A percentile compares a stretch with the other conserved stretches of the same genome.
Evolutionary conservation across 805 yeast species (phyloP).

Genomic region (Candida yuanshanica): DNA sequence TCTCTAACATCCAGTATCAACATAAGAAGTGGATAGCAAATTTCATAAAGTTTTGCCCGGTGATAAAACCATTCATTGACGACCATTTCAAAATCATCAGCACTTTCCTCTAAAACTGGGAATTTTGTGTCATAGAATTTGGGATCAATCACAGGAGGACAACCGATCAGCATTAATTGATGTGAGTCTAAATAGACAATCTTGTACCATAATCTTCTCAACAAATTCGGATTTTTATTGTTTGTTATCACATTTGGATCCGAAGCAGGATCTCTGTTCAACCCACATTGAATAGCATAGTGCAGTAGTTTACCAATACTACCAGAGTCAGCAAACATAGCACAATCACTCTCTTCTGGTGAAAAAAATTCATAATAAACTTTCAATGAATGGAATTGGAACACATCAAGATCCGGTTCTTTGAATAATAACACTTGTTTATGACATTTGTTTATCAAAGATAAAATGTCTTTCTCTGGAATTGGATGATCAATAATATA

Average conservation of each 20-base stretch:
- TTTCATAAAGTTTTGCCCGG: constrained; percentile 9
- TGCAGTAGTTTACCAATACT: constrained; percentile 18
- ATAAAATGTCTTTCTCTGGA: constrained; percentile 5
- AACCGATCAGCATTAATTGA: constrained; percentile 17
- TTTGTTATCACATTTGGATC: neutral
- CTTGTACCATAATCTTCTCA: constrained; percentile 23
- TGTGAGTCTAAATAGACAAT: constrained; percentile 17
- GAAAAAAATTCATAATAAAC: constrained; percentile 13
- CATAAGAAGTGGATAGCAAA: constrained; percentile 15
- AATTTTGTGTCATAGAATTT: constrained; percentile 19
- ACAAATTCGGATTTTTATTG: constrained; percentile 11
- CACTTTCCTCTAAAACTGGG: constrained; percentile 21
- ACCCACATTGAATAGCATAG: constrained; percentile 16
- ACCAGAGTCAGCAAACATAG: constrained; percentile 12
- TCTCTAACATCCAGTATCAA: constrained; percentile 15
- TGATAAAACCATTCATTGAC: constrained; percentile 15
- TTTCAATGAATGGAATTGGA: constrained; percentile 17
- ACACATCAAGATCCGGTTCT: constrained; percentile 10
- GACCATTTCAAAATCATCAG: constrained; percentile 15
- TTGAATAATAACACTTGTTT: constrained; percentile 13
- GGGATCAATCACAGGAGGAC: constrained; percentile 18
- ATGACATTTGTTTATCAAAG: constrained; percentile 10
- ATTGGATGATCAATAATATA: constrained; percentile 19
- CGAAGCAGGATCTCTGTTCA: constrained; percentile 19
- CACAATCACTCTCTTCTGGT: constrained; percentile 23